These are phyloP conservation scores for Colletotrichum theobromicola DNA, from an alignment of 2,329 filamentous ascomycete species.

Conservation along the genomic window DNA sequence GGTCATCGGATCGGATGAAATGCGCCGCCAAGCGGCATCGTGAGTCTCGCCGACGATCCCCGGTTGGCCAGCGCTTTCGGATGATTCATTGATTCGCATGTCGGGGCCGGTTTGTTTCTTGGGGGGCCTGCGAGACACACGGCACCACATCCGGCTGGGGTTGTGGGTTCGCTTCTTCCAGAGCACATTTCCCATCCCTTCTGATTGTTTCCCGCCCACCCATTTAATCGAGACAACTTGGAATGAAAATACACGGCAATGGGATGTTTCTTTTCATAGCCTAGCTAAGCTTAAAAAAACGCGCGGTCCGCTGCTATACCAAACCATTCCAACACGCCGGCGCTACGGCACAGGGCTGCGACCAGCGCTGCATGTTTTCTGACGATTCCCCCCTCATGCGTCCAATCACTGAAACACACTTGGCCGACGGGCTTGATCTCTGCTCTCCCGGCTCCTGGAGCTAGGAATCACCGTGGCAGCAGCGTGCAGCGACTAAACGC, in stretches of 20 bases:
- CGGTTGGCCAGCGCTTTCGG: not conserved
- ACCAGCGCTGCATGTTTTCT: constrained; percentile 4
- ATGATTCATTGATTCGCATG: not conserved
- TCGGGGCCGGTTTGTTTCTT: not conserved
- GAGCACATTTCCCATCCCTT: not conserved
- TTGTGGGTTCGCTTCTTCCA: not conserved
- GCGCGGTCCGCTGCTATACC: not conserved
- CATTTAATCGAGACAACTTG: not conserved
- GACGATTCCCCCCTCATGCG: not conserved
- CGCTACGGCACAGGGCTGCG: constrained; percentile 5
- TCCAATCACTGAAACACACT: constrained; percentile 16
- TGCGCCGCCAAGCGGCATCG: not conserved
- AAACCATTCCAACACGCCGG: not conserved
- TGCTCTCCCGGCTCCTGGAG: not conserved
- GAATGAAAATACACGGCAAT: not conserved
- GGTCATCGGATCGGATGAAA: constrained; percentile 14
- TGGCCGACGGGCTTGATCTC: not conserved
- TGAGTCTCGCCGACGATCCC: constrained; percentile 6
- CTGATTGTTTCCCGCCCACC: not conserved
- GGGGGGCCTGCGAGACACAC: not conserved
- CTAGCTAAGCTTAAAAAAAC: constrained; percentile 1
- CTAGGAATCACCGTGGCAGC: not conserved
- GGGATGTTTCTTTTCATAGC: not conserved
- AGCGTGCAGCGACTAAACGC: not conserved
- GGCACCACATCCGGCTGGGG: not conserved